phyloP scores from a whole-genome alignment of 75 land plant genomes.

The Cupressus sempervirens region DNA sequence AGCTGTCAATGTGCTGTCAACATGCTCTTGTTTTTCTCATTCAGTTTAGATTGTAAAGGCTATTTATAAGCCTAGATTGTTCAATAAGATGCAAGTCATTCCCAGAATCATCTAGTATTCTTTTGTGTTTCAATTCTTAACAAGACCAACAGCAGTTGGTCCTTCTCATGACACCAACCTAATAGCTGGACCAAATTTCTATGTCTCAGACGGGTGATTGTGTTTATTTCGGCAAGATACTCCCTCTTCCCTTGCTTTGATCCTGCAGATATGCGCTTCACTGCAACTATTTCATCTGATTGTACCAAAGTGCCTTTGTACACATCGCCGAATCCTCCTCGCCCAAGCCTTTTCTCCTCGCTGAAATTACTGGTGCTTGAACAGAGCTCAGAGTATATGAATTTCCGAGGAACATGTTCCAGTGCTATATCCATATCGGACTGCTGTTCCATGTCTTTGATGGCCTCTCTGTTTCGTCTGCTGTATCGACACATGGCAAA shows the following conservation, averaged over 20 bases:
- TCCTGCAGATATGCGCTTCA: slow-evolving; percentile 27
- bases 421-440: not conserved
- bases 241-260: slow-evolving; percentile 37
- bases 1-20: no score
- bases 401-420: not conserved
- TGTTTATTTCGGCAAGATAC: slow-evolving; percentile 28
- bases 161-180: slow-evolving; percentile 43
- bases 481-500: not conserved
- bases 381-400: slow-evolving; percentile 30
- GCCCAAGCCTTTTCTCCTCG: slow-evolving; percentile 23
- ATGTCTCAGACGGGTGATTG: slow-evolving; percentile 36
- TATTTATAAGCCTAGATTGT: no score
- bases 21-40: no score
- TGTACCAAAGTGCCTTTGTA: slow-evolving; percentile 22
- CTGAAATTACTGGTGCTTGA: slow-evolving; percentile 27
- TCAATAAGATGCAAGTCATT: no score
- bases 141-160: slow-evolving; percentile 29
- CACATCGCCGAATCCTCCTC: slow-evolving; percentile 44
- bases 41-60: no score
- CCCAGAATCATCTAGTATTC: no score
- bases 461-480: not conserved
- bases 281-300: slow-evolving; percentile 20
- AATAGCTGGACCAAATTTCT: slow-evolving; percentile 34
- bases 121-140: no score
- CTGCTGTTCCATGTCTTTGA: not conserved